Base-by-base conservation (phyloP, 2,329 filamentous ascomycete species). In the Aureobasidium lini region DNA sequence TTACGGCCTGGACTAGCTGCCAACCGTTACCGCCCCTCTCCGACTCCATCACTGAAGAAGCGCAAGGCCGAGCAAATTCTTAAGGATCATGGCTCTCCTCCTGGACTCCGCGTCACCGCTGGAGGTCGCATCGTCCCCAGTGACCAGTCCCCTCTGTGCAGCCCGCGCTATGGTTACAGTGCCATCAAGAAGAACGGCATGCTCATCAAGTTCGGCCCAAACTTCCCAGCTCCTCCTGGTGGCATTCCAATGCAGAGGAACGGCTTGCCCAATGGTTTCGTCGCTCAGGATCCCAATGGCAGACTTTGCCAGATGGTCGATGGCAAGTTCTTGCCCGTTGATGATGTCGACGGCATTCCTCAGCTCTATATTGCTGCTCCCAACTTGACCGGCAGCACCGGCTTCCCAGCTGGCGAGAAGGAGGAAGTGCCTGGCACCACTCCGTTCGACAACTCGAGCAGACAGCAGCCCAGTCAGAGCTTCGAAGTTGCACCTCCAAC, bases 111-210 rank as follows among this genome's bases (percentile, higher is more conserved):
- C 60, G 78, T 80, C 44, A 80, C 78, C 50, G 78, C 78, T 62
- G 78, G 78, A 40, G 78, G 78, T n/a, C 74, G 77, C 16, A 75
- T 80, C 62, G 77, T 80, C n/a, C 77, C 77, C 13, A 77, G 73
- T 54, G 77, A 73, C 56, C 69, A 72, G 60, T 73, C 72, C 29
- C 71, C 71, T 37, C 66, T 73, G 13, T 72, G 70, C 48, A 69
- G 71, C 56, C 72, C 71, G 32, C 71, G 71, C 52, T 73, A 70
- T 52, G 70, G 71, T 50, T 73, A 71, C 63, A 72, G 69, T 56
- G 70, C 71, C 44, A 68, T 72, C 58, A 67, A 71, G 61, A 66
- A 64, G 60, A 73, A 73, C 57, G 70, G 70, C 29, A 69, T 70
- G 29, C 66, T 73, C 28, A 68, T 73, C 66, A 71, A 72, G 52